Conservation (phyloP, 1,284 basidiomycete genomes). For the Singerocomus rubriflavus region DNA sequence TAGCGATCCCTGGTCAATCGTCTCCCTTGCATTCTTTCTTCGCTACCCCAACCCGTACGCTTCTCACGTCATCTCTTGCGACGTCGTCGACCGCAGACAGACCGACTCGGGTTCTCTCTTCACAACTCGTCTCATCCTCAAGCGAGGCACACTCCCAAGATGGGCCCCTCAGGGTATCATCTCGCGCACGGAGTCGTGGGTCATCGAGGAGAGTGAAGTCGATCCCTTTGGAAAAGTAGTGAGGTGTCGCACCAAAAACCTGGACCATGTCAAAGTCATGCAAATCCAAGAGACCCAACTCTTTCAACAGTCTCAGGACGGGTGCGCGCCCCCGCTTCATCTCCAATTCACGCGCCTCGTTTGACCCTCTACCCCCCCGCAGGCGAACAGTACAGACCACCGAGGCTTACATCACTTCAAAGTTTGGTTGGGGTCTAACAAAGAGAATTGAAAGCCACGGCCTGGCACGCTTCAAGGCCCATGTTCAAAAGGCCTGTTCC, state of each 20-base stretch:
- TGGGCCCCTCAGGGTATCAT: conserved; percentile 87
- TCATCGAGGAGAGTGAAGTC: conserved; percentile 89
- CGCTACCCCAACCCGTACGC: conserved; percentile 98
- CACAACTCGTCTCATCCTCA: conserved; percentile 90
- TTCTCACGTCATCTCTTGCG: conserved; percentile 91
- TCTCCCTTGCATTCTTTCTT: conserved; percentile 90
- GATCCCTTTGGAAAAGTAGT: conserved; percentile 72
- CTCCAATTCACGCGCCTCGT: conserved; percentile 3
- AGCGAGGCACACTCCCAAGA: conserved; percentile 84
- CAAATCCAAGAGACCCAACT: conserved; percentile 72
- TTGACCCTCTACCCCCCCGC: conserved; percentile 7
- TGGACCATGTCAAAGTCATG: conserved; percentile 85
- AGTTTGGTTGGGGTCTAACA: conserved; percentile 80
- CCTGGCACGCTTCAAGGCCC: conserved; percentile 70
- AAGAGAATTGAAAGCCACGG: conserved; percentile 78
- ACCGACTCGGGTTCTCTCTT: conserved; percentile 74
- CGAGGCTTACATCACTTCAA: conserved; percentile 72
- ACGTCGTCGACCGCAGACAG: conserved; percentile 82
- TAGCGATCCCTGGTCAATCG: conserved; percentile 89
- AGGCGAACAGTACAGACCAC: conserved; percentile 76
- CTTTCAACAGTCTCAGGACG: conserved; percentile 59
- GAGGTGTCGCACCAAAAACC: conserved; percentile 70
- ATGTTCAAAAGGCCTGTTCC: conserved; percentile 64
- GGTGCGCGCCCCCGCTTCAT: conserved; percentile 42
- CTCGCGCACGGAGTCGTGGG: conserved; percentile 77